Conservation (phyloP, 2,329 filamentous ascomycete genomes). For the Xylaria sp. region DNA sequence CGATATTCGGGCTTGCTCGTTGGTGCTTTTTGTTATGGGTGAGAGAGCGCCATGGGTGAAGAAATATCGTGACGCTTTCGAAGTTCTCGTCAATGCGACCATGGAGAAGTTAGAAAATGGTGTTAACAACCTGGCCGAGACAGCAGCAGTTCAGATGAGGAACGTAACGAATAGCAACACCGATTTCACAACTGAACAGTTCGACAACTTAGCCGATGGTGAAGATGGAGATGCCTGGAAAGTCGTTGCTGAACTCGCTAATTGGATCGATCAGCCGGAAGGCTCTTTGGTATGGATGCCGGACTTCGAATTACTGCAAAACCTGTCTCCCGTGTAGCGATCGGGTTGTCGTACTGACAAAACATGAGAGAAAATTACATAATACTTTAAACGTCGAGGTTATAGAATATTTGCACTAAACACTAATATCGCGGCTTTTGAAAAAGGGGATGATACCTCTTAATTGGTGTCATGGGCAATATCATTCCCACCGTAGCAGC, state of each 20-base stretch:
- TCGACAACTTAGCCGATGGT: conserved; percentile 32
- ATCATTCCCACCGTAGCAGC: conserved; percentile 57
- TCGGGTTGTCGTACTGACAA: neutral
- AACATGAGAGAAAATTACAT: neutral
- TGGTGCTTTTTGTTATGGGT: conserved; percentile 61
- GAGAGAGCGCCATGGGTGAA: conserved; percentile 60
- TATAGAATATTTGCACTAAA: conserved; percentile 63
- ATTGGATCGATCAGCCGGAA: conserved; percentile 47
- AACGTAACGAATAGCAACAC: conserved; percentile 44
- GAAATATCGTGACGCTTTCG: conserved; percentile 59
- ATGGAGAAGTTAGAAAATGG: conserved; percentile 58
- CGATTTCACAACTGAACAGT: conserved; percentile 29
- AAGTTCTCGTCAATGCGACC: conserved; percentile 57
- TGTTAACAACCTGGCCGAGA: conserved; percentile 53
- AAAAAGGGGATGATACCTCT: conserved; percentile 36
- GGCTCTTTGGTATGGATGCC: conserved; percentile 47
- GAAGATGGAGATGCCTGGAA: conserved; percentile 43
- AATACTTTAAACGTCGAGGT: conserved; percentile 46
- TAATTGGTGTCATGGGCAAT: conserved; percentile 67
- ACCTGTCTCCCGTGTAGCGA: conserved; percentile 37
- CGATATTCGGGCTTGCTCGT: conserved; percentile 60
- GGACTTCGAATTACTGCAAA: conserved; percentile 47
- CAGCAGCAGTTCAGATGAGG: conserved; percentile 49
- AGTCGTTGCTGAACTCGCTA: conserved; percentile 47
- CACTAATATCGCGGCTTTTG: too few relatives aligned